Evolutionary conservation across 225 moss, liverwort and hornwort species (phyloP), one percentile per base, ranked within the genome.

Genomic region (Polytrichum commune): DNA sequence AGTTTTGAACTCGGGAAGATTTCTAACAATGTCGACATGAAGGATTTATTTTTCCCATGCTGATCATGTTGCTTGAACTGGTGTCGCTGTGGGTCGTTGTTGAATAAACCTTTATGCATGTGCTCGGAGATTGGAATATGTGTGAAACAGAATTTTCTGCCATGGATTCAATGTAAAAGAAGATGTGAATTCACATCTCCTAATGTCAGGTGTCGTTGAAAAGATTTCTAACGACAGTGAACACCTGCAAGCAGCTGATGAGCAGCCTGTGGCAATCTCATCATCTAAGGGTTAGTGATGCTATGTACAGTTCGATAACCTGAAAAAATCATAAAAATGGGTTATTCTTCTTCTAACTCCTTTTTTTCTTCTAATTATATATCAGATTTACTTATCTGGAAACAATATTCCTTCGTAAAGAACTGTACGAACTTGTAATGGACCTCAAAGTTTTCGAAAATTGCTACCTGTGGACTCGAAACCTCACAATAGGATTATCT

Each of bases 271-370:
- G 20, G 7, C 20, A 19, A 29, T 67, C 22, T 67, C 66, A 33
- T 20, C 54, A 19, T 27, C 54, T 26, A 27, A 26, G 69, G 69
- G 69, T 69, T 28, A 56, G 55, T 69, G 66, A 67, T 27, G 19
- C 6, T 23, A 20, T 2, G n/a, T 60, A 5, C 4, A 24, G 24
- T 60, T 23, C n/a, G 2, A 60, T 46, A 13, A 46, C 13, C 2
- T 46, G 13, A 16, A 35, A 2, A 35, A 35, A 8, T 35, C 35
- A 16, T 3, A 10, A 13, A 16, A 16, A 46, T 3, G 46, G 46
- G 46, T 16, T 46, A 46, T 4, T 13, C 4, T 4, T 0, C 32
- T 29, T 9, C 35, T 2, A 33, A 33, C 0, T 30, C 30, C 6
- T 3, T 10, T 0, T 10, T 10, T 38, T 38, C 1, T 10, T 38